A percentile compares a stretch with the other conserved stretches of the same genome.
Evolutionary conservation across 225 moss, liverwort and hornwort genomes (phyloP).

Genomic region (Lunularia cruciata): DNA sequence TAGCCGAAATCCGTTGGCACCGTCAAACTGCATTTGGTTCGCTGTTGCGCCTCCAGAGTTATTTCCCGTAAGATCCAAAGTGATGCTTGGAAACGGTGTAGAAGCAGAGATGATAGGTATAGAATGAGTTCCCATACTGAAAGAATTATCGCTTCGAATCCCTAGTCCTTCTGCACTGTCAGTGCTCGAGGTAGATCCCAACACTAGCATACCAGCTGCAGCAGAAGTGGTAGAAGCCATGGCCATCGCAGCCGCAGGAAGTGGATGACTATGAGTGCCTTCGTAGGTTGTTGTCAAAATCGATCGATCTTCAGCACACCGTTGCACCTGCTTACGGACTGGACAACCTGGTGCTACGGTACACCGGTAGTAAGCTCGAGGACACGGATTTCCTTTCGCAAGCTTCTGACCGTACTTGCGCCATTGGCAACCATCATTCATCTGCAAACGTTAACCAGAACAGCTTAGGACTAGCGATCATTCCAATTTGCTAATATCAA

Average conservation of each 20-base stretch:
- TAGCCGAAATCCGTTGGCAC: no score
- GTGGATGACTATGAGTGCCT: conserved; percentile 63
- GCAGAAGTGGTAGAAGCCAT: conserved; percentile 81
- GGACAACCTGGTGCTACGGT: conserved; percentile 72
- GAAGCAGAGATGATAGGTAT: conserved; percentile 49
- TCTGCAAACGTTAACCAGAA: conserved; percentile 42
- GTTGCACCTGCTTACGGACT: conserved; percentile 77
- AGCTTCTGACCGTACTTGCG: conserved; percentile 79
- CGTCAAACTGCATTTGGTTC: not conserved
- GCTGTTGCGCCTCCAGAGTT: not conserved
- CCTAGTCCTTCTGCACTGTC: conserved; percentile 25
- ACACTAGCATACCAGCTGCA: conserved; percentile 64
- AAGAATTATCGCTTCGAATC: conserved; percentile 14
- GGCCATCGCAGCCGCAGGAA: conserved; percentile 58
- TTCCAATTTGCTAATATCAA: no score
- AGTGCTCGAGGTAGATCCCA: conserved; percentile 51
- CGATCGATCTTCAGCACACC: conserved; percentile 69
- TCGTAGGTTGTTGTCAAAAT: conserved; percentile 72
- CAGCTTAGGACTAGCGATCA: no score
- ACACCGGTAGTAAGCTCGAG: conserved; percentile 73
- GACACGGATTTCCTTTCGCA: conserved; percentile 81
- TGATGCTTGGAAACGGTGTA: conserved; percentile 43
- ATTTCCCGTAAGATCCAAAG: conserved; percentile 30
- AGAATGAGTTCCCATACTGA: conserved; percentile 30
- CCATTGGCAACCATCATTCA: conserved; percentile 80